Evolutionary conservation across 306 rosid genomes (phyloP), one percentile per base, ranked within the genome.

Genomic region (Lathyrus tuberosus): DNA sequence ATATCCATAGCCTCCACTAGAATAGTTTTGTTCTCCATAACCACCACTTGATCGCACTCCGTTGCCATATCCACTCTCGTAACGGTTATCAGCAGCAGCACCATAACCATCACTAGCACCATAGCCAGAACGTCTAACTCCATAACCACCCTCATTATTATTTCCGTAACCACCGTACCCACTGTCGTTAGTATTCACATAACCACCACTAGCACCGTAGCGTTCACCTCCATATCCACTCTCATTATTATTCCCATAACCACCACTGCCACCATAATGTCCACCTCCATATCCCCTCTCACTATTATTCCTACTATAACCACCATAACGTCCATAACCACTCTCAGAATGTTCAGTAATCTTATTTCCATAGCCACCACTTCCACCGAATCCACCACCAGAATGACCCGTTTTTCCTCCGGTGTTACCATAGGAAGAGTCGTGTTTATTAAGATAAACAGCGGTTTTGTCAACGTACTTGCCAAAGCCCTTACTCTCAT

Each of bases 401-500:
- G 72, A 14, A 9, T 17, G 33, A 7, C 11, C 61, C 2, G 14
- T 11, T 9, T 13, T 51, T 18, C 53, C 20, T 12, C 38, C 17
- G 12, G 63, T 26, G 8, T 17, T 15, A 54, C 18, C 42, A 16
- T 64, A 11, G 41, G 78, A 24, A 46, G 47, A 6, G 24, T 65
- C 12, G 42, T 59, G 17, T 40, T 76, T 61, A 51, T 31, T 78
- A 49, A 83, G 81, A 57, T 78, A 65, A 17, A 28, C 81, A 28
- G 69, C 73, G 1, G 84, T 79, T 72, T 81, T 69, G 17, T 48
- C 56, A 16, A 67, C 15, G 24, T 80, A 71, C 62, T 49, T 57
- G 4, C 83, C 89, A 14, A 54, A 0, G 24, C 86, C 79, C 56
- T 74, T 83, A 9, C 62, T 81, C 10, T 79, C 81, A 8, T 77